Base-by-base conservation (phyloP, 2,329 filamentous ascomycete genomes). In the Alternaria ethzedia region DNA sequence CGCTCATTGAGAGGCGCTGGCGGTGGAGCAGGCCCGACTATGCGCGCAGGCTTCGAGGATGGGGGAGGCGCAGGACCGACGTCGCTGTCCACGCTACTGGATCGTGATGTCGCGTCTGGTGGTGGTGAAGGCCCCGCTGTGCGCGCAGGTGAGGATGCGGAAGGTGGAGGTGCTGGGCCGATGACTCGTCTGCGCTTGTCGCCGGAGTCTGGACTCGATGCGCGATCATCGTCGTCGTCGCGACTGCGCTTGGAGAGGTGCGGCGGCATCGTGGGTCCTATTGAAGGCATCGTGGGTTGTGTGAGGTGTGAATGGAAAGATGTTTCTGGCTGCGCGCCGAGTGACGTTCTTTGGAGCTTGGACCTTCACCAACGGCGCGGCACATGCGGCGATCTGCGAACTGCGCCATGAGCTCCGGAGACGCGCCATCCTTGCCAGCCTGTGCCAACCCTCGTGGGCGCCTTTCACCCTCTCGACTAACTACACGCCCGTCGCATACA, bases 201-300 rank as follows among this genome's bases (percentile, higher is more conserved):
- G 66, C 78, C 77, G 20, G 74, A 76, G 41, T 82, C 79, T 70
- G 82, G 79, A 65, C 76, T 76, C 7, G 77, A 66, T 71, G 75
- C 79, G 79, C 78, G 59, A 11, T 79, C 71, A 63, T 80, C 81
- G 30, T 84, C 80, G 61, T 81, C 78, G 68, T 84, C 70, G 78
- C 81, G 81, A 84, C 88, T 80, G 66, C 81, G 75, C 78, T 87
- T 84, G 11, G 84, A 70, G 45, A 91, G 84, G 65, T 91, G 88
- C 5, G 90, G 85, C 12, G 92, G 91, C 23, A 94, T 79, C 64
- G 89, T 84, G 13, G 92, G 91, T 6, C 91, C 91, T 74, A 92
- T 89, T 32, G 87, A 88, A 54, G 89, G 83, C 90, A 92, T 92
- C 20, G 17, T 80, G 73, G 69, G 69, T 45, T 13, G 55, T 73